Evolutionary conservation across 2,329 filamentous ascomycete genomes (phyloP).

Genomic region (Fusarium scirpi): DNA sequence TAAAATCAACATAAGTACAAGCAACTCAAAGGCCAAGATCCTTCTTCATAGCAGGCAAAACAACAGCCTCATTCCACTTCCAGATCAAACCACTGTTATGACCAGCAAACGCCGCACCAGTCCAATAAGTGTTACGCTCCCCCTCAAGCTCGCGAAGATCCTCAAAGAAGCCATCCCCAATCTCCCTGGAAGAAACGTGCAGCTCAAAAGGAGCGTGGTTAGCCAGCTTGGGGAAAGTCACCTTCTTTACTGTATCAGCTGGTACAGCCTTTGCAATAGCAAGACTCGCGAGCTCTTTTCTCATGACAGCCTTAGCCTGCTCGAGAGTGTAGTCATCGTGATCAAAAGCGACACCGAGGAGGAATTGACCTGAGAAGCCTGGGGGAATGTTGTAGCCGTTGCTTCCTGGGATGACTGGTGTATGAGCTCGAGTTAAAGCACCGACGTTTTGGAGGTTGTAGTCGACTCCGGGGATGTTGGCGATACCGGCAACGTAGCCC

Average conservation of each 20-base stretch:
- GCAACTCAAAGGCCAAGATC: conserved; percentile 20
- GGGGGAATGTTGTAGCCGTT: conserved; percentile 6
- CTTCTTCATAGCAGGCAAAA: conserved; percentile 34
- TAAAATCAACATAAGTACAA: accelerated
- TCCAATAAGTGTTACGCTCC: conserved; percentile 36
- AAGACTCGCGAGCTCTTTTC: conserved; percentile 20
- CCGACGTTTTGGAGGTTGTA: conserved; percentile 29
- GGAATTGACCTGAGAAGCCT: conserved; percentile 3
- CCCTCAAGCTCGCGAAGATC: conserved; percentile 28
- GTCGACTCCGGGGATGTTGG: conserved; percentile 21
- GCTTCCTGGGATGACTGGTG: conserved; percentile 19
- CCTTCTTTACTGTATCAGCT: conserved; percentile 2
- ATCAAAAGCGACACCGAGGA: conserved; percentile 13
- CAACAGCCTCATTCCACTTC: conserved; percentile 35
- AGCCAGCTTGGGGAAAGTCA: conserved; percentile 7
- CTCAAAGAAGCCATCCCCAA: conserved; percentile 23
- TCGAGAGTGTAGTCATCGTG: conserved; percentile 7
- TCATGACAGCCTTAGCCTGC: conserved; percentile 13
- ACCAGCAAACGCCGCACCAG: conserved; percentile 36
- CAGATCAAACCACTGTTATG: conserved; percentile 41
- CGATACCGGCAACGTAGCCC: conserved; percentile 29
- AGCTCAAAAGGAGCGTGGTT: conserved; percentile 35
- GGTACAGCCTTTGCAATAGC: conserved; percentile 1
- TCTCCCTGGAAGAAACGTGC: conserved; percentile 14
- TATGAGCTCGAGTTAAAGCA: conserved; percentile 11